These are phyloP conservation scores for Thielaviopsis cerberus DNA, from an alignment of 2,329 filamentous ascomycete species.

Conservation along the genomic window DNA sequence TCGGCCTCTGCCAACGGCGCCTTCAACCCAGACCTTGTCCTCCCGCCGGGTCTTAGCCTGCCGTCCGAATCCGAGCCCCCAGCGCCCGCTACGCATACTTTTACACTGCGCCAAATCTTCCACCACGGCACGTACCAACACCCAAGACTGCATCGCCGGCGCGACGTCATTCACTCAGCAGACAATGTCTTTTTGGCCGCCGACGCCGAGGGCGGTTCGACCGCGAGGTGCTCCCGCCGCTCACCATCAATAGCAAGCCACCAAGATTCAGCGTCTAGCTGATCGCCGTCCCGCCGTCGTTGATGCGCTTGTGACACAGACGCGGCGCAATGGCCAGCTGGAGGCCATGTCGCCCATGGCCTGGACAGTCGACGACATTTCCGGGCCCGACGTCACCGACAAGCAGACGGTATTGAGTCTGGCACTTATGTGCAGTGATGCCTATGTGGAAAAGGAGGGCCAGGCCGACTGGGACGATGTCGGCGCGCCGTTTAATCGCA, in stretches of 20 bases:
- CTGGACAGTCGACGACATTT: conserved; percentile 66
- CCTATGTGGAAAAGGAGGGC: conserved; percentile 59
- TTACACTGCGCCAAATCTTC: conserved; percentile 71
- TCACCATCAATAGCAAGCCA: conserved; percentile 45
- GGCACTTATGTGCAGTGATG: conserved; percentile 74
- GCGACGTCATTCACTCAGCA: conserved; percentile 46
- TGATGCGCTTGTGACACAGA: conserved; percentile 57
- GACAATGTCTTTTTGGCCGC: conserved; percentile 39
- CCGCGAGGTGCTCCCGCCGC: conserved; percentile 30
- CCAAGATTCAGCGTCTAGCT: conserved; percentile 61
- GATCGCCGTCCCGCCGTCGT: conserved; percentile 62
- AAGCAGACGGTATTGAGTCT: conserved; percentile 68
- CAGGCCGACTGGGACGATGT: conserved; percentile 71
- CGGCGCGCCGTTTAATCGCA: conserved; percentile 62
- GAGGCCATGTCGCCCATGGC: conserved; percentile 51
- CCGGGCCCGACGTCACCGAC: conserved; percentile 66
- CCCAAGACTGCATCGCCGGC: conserved; percentile 56
- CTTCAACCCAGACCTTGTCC: conserved; percentile 24
- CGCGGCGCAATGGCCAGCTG: conserved; percentile 48
- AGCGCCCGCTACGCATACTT: conserved; percentile 34
- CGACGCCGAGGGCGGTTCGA: conserved; percentile 40
- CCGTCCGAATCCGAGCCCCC: conserved; percentile 25
- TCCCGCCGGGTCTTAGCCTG: conserved; percentile 24
- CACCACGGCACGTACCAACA: conserved; percentile 74
- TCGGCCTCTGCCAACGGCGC: conserved; percentile 19